These are phyloP conservation scores for Daldinia grandis DNA, from an alignment of 495 filamentous ascomycete species.

Conservation along the genomic window DNA sequence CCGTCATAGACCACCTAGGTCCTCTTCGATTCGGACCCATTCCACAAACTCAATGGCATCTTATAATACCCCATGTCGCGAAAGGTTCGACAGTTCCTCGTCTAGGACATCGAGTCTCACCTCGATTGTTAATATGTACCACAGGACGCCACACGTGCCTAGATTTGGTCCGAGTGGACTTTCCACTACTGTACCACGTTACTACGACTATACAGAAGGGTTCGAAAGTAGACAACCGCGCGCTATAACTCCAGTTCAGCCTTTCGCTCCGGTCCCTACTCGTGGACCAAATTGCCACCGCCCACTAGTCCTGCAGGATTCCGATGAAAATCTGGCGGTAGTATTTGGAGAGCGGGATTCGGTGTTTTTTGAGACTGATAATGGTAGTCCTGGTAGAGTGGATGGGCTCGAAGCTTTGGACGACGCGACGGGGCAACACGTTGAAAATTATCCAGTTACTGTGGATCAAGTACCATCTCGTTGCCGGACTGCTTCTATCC, in stretches of 20 bases:
- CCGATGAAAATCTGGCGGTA: constrained; percentile 34
- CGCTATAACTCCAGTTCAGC: constrained; percentile 31
- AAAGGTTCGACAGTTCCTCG: constrained; percentile 35
- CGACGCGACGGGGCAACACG: not conserved
- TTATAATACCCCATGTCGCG: constrained; percentile 35
- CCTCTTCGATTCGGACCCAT: constrained; percentile 34
- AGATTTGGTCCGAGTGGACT: constrained; percentile 26
- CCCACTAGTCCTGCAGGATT: constrained; percentile 43
- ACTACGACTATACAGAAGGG: constrained; percentile 63
- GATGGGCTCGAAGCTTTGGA: not conserved
- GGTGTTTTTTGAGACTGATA: constrained; percentile 38
- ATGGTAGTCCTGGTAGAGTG: constrained; percentile 15
- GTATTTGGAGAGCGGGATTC: constrained; percentile 38
- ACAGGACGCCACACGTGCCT: constrained; percentile 36
- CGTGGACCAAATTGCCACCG: constrained; percentile 42
- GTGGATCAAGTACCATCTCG: constrained; percentile 17
- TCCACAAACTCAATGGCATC: constrained; percentile 43
- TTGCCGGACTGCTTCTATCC: constrained; percentile 21
- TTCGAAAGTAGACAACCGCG: constrained; percentile 49
- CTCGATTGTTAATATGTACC: constrained; percentile 54
- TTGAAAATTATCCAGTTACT: constrained; percentile 3
- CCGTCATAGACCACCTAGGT: constrained; percentile 28
- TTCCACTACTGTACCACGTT: constrained; percentile 46
- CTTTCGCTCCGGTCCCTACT: constrained; percentile 50
- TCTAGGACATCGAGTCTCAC: constrained; percentile 51